Evolutionary conservation across 495 filamentous ascomycete species (phyloP).

Genomic region (Aspergillus sclerotiicarbonarius): DNA sequence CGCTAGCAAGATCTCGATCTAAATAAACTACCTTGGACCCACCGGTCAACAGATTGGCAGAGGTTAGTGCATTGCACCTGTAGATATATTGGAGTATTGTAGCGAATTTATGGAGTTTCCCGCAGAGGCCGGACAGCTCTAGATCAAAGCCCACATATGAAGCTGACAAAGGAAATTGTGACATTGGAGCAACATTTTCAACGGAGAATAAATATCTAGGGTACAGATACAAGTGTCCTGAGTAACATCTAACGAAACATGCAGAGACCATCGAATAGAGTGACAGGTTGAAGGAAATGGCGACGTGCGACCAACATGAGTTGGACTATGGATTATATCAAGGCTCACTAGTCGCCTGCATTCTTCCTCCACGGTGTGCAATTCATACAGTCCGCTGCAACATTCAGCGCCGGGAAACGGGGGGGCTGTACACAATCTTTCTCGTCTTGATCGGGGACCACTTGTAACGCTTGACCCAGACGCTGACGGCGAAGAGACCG

Average conservation of each 20-base stretch:
- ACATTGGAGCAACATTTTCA: slow-evolving; percentile 42
- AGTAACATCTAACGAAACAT: slow-evolving; percentile 47
- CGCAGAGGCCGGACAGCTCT: background rate
- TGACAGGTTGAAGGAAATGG: slow-evolving; percentile 31
- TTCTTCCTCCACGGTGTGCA: slow-evolving; percentile 33
- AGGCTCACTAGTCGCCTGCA: slow-evolving; percentile 25
- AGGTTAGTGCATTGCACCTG: background rate
- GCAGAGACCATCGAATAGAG: slow-evolving; percentile 36
- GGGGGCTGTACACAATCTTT: slow-evolving; percentile 85
- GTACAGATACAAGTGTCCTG: slow-evolving; percentile 51
- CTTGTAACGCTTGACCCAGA: slow-evolving; percentile 99
- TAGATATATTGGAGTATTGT: background rate
- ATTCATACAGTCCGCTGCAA: slow-evolving; percentile 33
- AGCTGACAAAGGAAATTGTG: slow-evolving; percentile 43
- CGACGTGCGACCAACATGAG: slow-evolving; percentile 25
- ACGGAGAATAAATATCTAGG: slow-evolving; percentile 48
- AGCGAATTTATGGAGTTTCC: background rate
- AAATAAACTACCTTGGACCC: background rate
- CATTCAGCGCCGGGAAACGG: slow-evolving; percentile 49
- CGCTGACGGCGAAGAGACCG: slow-evolving; percentile 77
- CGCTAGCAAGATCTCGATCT: background rate
- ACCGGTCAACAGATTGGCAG: background rate
- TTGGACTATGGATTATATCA: slow-evolving; percentile 31
- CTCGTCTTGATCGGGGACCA: slow-evolving; percentile 94
- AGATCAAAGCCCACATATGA: slow-evolving; percentile 1